phyloP scores from a whole-genome alignment of 495 filamentous ascomycete species.

The Chaetomium fimeti region DNA sequence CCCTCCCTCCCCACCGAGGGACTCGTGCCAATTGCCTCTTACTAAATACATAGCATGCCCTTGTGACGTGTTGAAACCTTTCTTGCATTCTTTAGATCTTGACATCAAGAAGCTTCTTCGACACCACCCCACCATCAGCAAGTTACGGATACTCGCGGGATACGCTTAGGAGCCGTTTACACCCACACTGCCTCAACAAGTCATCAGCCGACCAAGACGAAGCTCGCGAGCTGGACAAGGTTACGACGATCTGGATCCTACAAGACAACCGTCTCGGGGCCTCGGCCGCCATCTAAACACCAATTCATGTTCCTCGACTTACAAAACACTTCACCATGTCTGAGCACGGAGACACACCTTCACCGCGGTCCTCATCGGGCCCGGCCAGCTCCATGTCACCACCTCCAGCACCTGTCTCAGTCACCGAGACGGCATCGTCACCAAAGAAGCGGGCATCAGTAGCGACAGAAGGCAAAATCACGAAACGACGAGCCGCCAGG shows the following conservation, averaged over 20 bases:
- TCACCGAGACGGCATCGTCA: constrained; percentile 21
- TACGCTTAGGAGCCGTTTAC: constrained; percentile 15
- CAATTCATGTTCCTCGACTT: not conserved
- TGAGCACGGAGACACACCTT: constrained; percentile 21
- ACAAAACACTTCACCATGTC: constrained; percentile 15
- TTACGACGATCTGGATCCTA: not conserved
- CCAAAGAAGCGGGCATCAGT: constrained; percentile 41
- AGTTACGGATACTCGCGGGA: not conserved
- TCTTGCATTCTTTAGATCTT: not conserved
- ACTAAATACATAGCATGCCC: not conserved
- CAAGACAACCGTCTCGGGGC: not conserved
- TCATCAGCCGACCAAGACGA: not conserved
- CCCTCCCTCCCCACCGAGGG: constrained; percentile 12
- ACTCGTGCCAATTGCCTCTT: not conserved
- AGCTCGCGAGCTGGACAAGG: too few species aligned
- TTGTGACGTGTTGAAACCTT: not conserved
- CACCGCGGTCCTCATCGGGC: constrained; percentile 15
- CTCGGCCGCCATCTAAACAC: not conserved
- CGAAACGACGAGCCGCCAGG: constrained; percentile 78
- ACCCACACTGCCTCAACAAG: not conserved
- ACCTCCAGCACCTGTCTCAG: constrained; percentile 14
- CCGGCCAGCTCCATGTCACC: constrained; percentile 21
- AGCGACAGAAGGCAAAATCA: constrained; percentile 34
- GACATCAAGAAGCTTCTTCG: not conserved
- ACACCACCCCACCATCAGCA: not conserved